phyloP scores from a whole-genome alignment of 345 rosid genomes.

The Raphanus raphanistrum region DNA sequence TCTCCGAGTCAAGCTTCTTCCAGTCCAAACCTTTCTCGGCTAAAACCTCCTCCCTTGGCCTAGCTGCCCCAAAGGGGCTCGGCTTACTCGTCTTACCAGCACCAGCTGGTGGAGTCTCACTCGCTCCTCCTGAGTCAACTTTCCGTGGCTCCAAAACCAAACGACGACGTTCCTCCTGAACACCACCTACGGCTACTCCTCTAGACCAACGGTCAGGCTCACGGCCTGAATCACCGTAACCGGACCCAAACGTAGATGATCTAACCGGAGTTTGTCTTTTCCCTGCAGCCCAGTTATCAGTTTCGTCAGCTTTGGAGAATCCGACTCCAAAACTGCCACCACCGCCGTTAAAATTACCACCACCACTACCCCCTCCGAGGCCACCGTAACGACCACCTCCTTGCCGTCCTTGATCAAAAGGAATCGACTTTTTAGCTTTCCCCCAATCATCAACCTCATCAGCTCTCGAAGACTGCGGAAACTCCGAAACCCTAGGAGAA shows the following conservation, averaged over 20 bases:
- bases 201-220: conserved; percentile 77
- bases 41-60: conserved; percentile 88
- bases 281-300: conserved; percentile 71
- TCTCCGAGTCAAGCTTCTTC: conserved; percentile 76
- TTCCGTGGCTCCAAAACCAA: conserved; percentile 71
- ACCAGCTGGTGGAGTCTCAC: conserved; percentile 35
- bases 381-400: conserved; percentile 51
- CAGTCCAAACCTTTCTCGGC: conserved; percentile 96
- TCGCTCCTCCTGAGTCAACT: conserved; percentile 44
- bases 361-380: conserved; percentile 29
- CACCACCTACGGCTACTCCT: conserved; percentile 45
- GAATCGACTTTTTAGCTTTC: conserved; percentile 51
- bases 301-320: conserved; percentile 79
- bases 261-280: conserved; percentile 54
- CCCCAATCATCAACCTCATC: conserved; percentile 97
- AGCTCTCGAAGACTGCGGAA: conserved; percentile 76
- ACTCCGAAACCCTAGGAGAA: conserved; percentile 77
- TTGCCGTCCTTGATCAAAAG: conserved; percentile 56
- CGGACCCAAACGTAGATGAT: conserved; percentile 63
- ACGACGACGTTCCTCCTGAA: conserved; percentile 60
- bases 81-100: conserved; percentile 54
- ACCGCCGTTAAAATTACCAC: not conserved
- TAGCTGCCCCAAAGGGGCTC: conserved; percentile 89
- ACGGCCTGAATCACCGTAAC: conserved; percentile 57
- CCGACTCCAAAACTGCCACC: conserved; percentile 1